phyloP scores from a whole-genome alignment of 2,329 filamentous ascomycete genomes.

The Paradendryphiella salina region DNA sequence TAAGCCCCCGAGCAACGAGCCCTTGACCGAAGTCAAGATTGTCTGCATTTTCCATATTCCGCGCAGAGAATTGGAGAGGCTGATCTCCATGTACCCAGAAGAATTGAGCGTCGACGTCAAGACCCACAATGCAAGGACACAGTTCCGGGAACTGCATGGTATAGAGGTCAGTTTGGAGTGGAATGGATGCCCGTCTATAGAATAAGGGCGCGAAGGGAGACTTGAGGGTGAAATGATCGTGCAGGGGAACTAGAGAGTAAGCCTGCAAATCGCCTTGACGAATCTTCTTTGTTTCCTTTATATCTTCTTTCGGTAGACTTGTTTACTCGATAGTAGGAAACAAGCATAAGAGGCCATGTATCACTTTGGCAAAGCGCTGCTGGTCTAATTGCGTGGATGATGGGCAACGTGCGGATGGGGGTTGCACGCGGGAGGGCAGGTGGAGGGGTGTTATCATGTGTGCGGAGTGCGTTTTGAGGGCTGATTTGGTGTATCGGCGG shows the following conservation, averaged over 20 bases:
- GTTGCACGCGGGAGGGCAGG: not conserved
- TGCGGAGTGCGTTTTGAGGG: slow-evolving; percentile 17
- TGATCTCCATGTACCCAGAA: slow-evolving; percentile 59
- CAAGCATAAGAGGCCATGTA: not conserved
- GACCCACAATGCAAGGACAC: slow-evolving; percentile 40
- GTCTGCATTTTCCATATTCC: slow-evolving; percentile 44
- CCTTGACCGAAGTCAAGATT: slow-evolving; percentile 36
- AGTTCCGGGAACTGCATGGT: slow-evolving; percentile 37
- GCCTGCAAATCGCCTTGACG: not conserved
- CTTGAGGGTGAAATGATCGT: not conserved
- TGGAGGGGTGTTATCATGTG: slow-evolving; percentile 15
- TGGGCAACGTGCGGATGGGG: no score
- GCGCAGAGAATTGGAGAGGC: slow-evolving; percentile 52
- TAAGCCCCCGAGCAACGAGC: not conserved
- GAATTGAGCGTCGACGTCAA: slow-evolving; percentile 48
- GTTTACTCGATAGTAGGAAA: not conserved
- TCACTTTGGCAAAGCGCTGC: slow-evolving; percentile 4
- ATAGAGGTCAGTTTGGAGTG: slow-evolving; percentile 43
- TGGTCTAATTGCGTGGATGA: slow-evolving; percentile 14
- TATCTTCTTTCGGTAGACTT: not conserved
- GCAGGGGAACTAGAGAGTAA: not conserved
- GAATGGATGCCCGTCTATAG: slow-evolving; percentile 23
- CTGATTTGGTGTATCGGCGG: slow-evolving; percentile 17
- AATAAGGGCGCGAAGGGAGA: not conserved
- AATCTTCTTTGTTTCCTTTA: not conserved